Evolutionary conservation across 257 asterid genomes (phyloP), one percentile per base, ranked within the genome.

Genomic region (Knoxia roxburghii): DNA sequence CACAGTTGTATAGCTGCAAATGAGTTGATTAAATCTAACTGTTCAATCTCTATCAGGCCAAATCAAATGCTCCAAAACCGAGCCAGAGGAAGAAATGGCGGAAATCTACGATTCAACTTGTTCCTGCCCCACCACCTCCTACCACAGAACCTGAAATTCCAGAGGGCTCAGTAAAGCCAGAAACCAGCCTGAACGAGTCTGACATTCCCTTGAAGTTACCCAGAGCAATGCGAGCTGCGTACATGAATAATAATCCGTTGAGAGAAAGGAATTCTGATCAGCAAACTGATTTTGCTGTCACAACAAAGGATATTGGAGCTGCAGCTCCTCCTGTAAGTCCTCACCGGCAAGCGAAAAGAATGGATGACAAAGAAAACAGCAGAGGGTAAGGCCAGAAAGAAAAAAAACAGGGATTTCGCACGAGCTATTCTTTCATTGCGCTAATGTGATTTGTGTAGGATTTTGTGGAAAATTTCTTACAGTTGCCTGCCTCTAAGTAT

Each of bases 61-160:
- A 70, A 72, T 74, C 96, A 52, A 72, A 82, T 21, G 77, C 76
- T 23, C 91, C 91, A 35, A 90, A 88, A 71, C 83, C 92, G 15
- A 82, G 51, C 50, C 75, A 67, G 26, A 77, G 97, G 81, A 90
- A 88, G 71, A 84, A 85, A 64, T 90, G 97, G 99, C 81, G 87
- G 67, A 88, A 84, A 76, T 78, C 95, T 2, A 75, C 78, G 1
- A 90, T 93, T 75, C 95, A 88, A 77, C 92, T 93, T 23, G 97
- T 93, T 64, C 91, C 99, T 46, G 77, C 85, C 69, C 74, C 80
- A 40, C 86, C 85, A 48, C 77, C 85, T 29, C 77, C 86, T 20
- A 45, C 80, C 56, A 7, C 84, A 64, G 84, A 76, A 69, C 33
- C 77, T 23, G 82, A 61, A 66, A 76, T 33, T 46, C 51, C 41